Conservation (phyloP, 2,329 filamentous ascomycete species). For the Diplodia corticola region DNA sequence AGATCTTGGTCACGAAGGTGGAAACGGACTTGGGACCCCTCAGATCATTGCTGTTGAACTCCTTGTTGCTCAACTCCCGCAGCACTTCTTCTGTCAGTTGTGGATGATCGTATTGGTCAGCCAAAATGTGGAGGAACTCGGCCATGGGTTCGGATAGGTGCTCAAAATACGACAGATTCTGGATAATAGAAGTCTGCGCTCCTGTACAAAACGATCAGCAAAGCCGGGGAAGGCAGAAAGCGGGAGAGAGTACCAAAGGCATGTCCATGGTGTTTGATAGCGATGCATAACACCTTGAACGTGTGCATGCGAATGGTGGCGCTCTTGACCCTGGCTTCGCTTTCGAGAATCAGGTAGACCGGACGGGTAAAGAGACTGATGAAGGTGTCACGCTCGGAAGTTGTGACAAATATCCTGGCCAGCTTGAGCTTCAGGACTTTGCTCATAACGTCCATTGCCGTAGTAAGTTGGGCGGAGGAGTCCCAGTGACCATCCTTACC, state of each 20-base stretch:
- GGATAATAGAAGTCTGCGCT: conserved; percentile 95
- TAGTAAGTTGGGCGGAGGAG: conserved; percentile 81
- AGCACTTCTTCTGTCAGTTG: conserved; percentile 93
- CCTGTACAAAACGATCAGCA: conserved; percentile 50
- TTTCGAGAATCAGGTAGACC: conserved; percentile 91
- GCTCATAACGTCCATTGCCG: conserved; percentile 89
- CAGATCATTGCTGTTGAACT: conserved; percentile 95
- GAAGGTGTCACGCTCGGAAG: conserved; percentile 93
- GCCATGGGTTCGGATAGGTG: conserved; percentile 99
- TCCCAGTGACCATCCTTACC: conserved; percentile 81
- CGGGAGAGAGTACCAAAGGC: conserved; percentile 71
- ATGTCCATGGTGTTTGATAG: conserved; percentile 96
- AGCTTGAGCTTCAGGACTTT: conserved; percentile 93
- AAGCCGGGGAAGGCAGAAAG: too few species aligned
- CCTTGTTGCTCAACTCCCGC: conserved; percentile 92
- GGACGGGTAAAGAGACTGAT: conserved; percentile 88
- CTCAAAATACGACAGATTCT: conserved; percentile 97
- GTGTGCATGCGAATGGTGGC: conserved; percentile 91
- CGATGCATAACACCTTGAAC: conserved; percentile 95
- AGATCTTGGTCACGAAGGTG: conserved; percentile 87
- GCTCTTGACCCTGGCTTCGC: conserved; percentile 86
- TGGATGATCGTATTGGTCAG: conserved; percentile 96
- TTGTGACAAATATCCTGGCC: conserved; percentile 90
- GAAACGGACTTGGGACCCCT: conserved; percentile 96
- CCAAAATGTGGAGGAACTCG: conserved; percentile 92